These are phyloP conservation scores for Volvox reticuliferus DNA, from an alignment of 139 green algal species.

Conservation along the genomic window DNA sequence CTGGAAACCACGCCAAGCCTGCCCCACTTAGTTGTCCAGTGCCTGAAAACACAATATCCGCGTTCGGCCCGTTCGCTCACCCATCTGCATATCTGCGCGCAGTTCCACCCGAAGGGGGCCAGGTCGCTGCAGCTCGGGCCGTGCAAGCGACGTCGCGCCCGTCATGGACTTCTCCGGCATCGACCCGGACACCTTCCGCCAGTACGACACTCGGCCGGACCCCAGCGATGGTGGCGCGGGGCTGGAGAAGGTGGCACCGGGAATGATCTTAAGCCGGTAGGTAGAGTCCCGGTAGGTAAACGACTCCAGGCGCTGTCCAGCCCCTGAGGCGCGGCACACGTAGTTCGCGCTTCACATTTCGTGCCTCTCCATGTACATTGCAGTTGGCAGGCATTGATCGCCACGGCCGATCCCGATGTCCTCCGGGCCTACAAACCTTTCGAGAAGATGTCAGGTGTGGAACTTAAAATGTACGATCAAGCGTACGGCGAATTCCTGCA, in stretches of 20 bases:
- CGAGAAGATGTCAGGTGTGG: slow-evolving; percentile 1
- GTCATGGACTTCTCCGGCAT: slow-evolving; percentile 5
- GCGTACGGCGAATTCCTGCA: slow-evolving; percentile 33
- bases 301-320: not conserved
- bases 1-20: too few species aligned
- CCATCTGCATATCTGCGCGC: not conserved
- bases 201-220: not conserved
- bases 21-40: too few species aligned
- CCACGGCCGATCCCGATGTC: not conserved
- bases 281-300: not conserved
- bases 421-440: not conserved
- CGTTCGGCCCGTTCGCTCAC: too few species aligned
- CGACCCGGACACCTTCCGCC: slow-evolving; percentile 9
- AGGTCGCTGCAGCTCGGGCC: not conserved
- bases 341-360: too few species aligned
- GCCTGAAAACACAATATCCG: too few species aligned
- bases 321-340: too few species aligned
- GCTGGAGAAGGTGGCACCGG: slow-evolving; percentile 11
- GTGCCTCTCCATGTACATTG: not conserved
- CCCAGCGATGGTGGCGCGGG: not conserved
- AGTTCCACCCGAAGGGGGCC: not conserved
- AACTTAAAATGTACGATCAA: not conserved
- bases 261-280: slow-evolving; percentile 9
- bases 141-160: not conserved
- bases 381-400: not conserved